A percentile compares a stretch with the other conserved stretches of the same genome.
Evolutionary conservation across 164 flowering plant genomes (phyloP).

Genomic region (Malania oleifera): DNA sequence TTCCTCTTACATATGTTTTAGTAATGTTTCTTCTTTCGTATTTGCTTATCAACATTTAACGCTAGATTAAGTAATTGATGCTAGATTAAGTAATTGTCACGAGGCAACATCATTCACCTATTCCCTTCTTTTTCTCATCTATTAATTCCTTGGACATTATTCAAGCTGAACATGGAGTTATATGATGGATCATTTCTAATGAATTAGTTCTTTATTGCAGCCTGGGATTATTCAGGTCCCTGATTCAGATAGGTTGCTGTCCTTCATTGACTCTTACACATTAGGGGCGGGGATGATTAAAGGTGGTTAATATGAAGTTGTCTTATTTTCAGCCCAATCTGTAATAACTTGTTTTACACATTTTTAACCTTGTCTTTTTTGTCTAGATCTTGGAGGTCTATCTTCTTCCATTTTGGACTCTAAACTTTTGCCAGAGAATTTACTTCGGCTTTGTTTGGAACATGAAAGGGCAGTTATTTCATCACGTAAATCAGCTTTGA

Average conservation of each 20-base stretch:
- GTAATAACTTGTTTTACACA: neutral
- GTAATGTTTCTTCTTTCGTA: too few species aligned
- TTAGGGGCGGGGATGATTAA: slow-evolving; percentile 46
- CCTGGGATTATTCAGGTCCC: slow-evolving; percentile 38
- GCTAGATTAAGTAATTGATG: too few species aligned
- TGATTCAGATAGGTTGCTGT: slow-evolving; percentile 44
- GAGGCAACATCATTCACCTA: too few species aligned
- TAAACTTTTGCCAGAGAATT: slow-evolving; percentile 64
- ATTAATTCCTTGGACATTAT: too few species aligned
- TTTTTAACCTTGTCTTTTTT: slow-evolving; percentile 2
- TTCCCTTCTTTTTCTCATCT: too few species aligned
- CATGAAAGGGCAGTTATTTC: slow-evolving; percentile 38
- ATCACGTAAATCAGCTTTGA: slow-evolving; percentile 16
- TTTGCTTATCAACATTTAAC: too few species aligned
- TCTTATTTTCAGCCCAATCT: neutral
- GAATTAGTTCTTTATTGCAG: slow-evolving; percentile 26
- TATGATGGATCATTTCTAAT: slow-evolving; percentile 4
- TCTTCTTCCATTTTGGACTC: slow-evolving; percentile 51
- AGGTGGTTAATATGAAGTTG: slow-evolving; percentile 31
- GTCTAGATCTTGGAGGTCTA: slow-evolving; percentile 47
- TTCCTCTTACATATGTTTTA: too few species aligned
- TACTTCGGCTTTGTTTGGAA: slow-evolving; percentile 62
- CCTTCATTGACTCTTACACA: slow-evolving; percentile 58
- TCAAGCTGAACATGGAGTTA: neutral
- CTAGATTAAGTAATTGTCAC: too few species aligned